Evolutionary conservation across 768 basidiomycete genomes (phyloP).

Genomic region (Mycena venus): DNA sequence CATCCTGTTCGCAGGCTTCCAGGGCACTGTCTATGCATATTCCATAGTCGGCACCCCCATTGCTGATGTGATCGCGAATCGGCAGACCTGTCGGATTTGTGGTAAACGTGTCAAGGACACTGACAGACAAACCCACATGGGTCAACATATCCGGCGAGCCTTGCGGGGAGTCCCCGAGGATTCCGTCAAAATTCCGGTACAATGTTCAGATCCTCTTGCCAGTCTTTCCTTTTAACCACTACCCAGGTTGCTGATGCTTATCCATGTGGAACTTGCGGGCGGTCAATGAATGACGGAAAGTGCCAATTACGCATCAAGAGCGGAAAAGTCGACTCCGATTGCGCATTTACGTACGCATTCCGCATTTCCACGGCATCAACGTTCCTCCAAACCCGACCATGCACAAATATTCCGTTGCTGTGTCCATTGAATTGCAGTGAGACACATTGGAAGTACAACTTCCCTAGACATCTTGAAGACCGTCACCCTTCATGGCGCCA

Average conservation of each 20-base stretch:
- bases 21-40: background rate
- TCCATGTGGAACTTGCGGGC: conserved; percentile 17
- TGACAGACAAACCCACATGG: background rate
- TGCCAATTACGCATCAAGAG: conserved; percentile 7
- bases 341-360: background rate
- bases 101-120: background rate
- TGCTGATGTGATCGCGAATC: background rate
- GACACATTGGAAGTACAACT: conserved; percentile 20
- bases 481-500: background rate
- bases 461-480: background rate
- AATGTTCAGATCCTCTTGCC: too few species aligned
- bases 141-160: background rate
- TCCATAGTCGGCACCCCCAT: background rate
- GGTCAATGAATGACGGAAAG: background rate
- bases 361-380: background rate
- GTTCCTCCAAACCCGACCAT: background rate
- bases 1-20: background rate
- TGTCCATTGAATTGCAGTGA: background rate
- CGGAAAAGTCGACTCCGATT: background rate
- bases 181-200: background rate
- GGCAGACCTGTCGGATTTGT: background rate
- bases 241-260: background rate
- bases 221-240: background rate
- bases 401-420: background rate
- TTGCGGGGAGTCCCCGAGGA: background rate